Base-by-base conservation (phyloP, 768 basidiomycete species). In the Trametes coccinea region DNA sequence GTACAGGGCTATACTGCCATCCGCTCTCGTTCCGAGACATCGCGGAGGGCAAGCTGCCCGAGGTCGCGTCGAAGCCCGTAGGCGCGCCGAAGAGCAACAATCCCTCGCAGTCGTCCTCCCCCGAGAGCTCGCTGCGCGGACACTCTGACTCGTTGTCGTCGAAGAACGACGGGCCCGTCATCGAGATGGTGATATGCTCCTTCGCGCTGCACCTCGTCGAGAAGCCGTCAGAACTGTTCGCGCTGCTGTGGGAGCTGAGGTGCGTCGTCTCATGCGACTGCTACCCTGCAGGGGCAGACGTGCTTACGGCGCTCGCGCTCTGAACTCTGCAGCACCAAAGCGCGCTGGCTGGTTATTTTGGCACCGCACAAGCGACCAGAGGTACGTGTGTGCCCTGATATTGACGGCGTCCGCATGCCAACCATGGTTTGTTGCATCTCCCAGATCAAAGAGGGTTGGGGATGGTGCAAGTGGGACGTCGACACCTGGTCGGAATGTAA, bases 341-440 rank as follows among this genome's bases (percentile, higher is more conserved):
- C 79, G 2, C 73, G 73, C 34, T 91, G 88, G 87, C 77, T 92
- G 8, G 79, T 89, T 37, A 79, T 91, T 5, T 74, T 89, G 37
- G 87, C 87, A 2, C 88, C 89, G 22, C 89, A 90, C 72, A 92
- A 91, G 73, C 88, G 84, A 65, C 89, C 89, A 17, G 87, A 88
- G 73, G 88, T 88, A 64, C 43, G 69, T 6, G 16, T 9, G 41
- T 11, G 31, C 16, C 34, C 17, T 54, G 22, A 22, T 51, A 56
- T 30, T 11, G 33, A 16, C n/a, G 7, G 34, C 17, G n/a, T 39
- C n/a, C 53, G 16, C 34, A 43, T 43, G 48, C 48, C 51, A 48
- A 27, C 27, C 17, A 43, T 27, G 29, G 22, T 33, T 8, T 43
- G n/a, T 34, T 43, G 8, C 37, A 30, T 13, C 14, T 43, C n/a